phyloP scores from a whole-genome alignment of 305 asterid genomes.

The Fraxinus latifolia region DNA sequence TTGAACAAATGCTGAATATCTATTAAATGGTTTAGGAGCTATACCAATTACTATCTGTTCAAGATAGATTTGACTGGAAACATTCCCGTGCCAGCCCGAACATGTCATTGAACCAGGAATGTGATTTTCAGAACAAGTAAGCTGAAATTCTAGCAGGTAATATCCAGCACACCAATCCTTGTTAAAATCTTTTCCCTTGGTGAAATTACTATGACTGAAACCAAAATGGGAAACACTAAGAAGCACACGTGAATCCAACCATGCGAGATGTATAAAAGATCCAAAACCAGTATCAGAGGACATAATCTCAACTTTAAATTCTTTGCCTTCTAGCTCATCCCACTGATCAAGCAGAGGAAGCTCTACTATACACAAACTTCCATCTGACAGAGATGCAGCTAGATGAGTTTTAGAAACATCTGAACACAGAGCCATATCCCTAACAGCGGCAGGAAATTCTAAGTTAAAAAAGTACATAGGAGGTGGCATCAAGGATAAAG shows the following conservation, averaged over 20 bases:
- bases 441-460: conserved; percentile 61
- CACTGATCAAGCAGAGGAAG: conserved; percentile 73
- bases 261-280: conserved; percentile 54
- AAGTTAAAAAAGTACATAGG: conserved; percentile 72
- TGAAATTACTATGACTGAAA: conserved; percentile 24
- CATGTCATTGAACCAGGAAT: conserved; percentile 62
- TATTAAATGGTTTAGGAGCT: conserved; percentile 39
- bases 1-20: conserved; percentile 65
- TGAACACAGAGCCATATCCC: conserved; percentile 44
- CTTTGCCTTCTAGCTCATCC: conserved; percentile 86
- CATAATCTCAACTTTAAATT: conserved; percentile 55
- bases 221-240: conserved; percentile 45
- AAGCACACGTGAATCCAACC: conserved; percentile 77
- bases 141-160: conserved; percentile 69
- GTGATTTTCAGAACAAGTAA: conserved; percentile 60
- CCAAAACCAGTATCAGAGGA: conserved; percentile 38
- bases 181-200: conserved; percentile 23
- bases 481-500: conserved; percentile 78
- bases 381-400: conserved; percentile 81
- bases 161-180: conserved; percentile 42
- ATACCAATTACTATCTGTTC: conserved; percentile 59
- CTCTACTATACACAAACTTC: conserved; percentile 72
- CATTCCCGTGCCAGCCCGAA: conserved; percentile 77
- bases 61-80: conserved; percentile 44
- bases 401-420: conserved; percentile 47